A percentile compares a stretch with the other conserved stretches of the same genome.
These are phyloP conservation scores for Metschnikowia corniflorae DNA, from an alignment of 805 yeast genomes.

Conservation along the genomic window DNA sequence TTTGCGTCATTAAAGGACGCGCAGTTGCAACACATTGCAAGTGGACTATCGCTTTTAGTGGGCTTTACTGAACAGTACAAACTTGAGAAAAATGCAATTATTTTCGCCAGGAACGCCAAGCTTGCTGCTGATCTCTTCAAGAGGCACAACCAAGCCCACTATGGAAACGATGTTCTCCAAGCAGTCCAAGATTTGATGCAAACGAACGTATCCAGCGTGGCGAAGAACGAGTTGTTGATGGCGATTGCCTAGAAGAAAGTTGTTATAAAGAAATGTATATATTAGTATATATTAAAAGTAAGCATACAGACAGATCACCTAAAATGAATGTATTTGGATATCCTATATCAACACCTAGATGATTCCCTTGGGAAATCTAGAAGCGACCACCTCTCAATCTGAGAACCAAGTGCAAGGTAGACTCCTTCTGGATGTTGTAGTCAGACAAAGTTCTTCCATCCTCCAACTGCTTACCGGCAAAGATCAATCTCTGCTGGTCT, in stretches of 20 bases:
- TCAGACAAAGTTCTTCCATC: constrained; percentile 35
- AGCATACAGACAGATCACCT: neutral
- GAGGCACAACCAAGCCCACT: constrained; percentile 12
- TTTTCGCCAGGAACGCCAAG: constrained; percentile 35
- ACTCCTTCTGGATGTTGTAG: constrained; percentile 46
- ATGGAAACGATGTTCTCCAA: constrained; percentile 12
- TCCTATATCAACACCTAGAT: constrained; percentile 14
- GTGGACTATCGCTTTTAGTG: constrained; percentile 19
- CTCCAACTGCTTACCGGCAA: constrained; percentile 47
- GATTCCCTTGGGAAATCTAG: too few relatives aligned
- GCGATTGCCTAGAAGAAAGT: constrained; percentile 6
- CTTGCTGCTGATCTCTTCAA: constrained; percentile 19
- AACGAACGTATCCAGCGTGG: constrained; percentile 20
- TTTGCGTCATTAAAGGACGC: neutral
- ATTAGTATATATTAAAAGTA: too few relatives aligned
- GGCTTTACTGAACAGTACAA: constrained; percentile 12
- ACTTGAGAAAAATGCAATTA: constrained; percentile 33
- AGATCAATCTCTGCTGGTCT: constrained; percentile 44
- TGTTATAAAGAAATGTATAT: neutral
- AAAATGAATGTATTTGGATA: neutral
- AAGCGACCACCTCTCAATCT: constrained; percentile 52
- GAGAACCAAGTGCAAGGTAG: constrained; percentile 28
- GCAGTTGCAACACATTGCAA: constrained; percentile 6
- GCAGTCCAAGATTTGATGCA: constrained; percentile 17
- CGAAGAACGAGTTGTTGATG: constrained; percentile 14